Evolutionary conservation across 495 filamentous ascomycete species (phyloP).

Genomic region (Penicillium diatomitis): DNA sequence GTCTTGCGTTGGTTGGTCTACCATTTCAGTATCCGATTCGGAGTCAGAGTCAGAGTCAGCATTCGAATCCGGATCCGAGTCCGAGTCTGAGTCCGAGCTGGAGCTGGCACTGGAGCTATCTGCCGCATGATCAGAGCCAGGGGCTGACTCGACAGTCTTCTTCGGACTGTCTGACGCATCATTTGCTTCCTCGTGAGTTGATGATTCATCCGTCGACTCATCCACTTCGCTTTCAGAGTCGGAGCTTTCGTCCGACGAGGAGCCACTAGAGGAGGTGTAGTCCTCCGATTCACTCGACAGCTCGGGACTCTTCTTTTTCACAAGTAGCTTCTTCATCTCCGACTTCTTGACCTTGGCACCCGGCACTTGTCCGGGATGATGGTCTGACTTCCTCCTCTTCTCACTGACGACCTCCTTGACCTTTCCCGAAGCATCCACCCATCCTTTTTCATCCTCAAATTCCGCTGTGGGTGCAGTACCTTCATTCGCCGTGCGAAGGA

Average conservation of each 20-base stretch:
- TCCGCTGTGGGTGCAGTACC: conserved; percentile 22
- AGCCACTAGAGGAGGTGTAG: conserved; percentile 40
- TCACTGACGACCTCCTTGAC: conserved; percentile 52
- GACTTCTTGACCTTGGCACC: conserved; percentile 31
- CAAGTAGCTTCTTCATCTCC: conserved; percentile 1
- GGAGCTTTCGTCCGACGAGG: conserved; percentile 24
- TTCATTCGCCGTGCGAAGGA: conserved; percentile 47
- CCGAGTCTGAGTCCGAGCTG: conserved; percentile 5
- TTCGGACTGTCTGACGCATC: conserved; percentile 7
- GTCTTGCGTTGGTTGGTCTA: conserved; percentile 1
- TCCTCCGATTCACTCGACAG: conserved; percentile 27
- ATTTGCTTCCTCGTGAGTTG: conserved; percentile 12
- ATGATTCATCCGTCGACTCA: conserved; percentile 18
- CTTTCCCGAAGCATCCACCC: conserved; percentile 73
- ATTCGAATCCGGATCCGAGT: not conserved
- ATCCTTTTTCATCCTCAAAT: conserved; percentile 66
- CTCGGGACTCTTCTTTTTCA: conserved; percentile 10
- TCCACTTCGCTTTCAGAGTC: conserved; percentile 19
- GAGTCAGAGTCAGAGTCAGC: conserved; percentile 2
- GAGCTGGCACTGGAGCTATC: conserved; percentile 1
- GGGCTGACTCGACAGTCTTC: not conserved
- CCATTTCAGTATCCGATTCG: conserved; percentile 6
- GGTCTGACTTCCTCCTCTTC: conserved; percentile 24
- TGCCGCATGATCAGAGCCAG: not conserved
- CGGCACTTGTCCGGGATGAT: conserved; percentile 26